phyloP scores from a whole-genome alignment of 164 flowering plant genomes.

The Aristolochia fimbriata region DNA sequence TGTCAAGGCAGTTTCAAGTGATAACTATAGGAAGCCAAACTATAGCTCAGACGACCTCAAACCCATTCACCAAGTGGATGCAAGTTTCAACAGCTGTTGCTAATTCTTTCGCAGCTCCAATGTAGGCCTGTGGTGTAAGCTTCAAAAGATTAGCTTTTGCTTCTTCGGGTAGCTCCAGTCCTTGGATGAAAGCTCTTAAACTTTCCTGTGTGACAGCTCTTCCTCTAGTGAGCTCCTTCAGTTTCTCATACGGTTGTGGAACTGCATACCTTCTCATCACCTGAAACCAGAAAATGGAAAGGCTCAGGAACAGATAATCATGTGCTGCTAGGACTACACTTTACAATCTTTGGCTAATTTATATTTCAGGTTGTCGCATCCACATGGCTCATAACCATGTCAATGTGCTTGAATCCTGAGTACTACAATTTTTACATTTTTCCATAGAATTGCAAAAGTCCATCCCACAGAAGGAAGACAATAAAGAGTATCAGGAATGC shows the following conservation, averaged over 20 bases:
- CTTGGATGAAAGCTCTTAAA: conserved; percentile 54
- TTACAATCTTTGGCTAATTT: too few species aligned
- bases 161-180: conserved; percentile 61
- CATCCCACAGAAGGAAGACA: not conserved
- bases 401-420: too few species aligned
- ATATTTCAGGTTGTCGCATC: too few species aligned
- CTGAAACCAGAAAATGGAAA: conserved; percentile 18
- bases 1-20: too few species aligned
- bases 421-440: not conserved
- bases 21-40: too few species aligned
- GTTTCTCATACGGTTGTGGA: conserved; percentile 95
- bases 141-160: conserved; percentile 53
- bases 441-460: not conserved
- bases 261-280: conserved; percentile 93
- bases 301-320: not conserved
- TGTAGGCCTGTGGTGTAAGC: conserved; percentile 63
- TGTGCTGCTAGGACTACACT: too few species aligned
- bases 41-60: not conserved
- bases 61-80: conserved; percentile 20
- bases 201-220: conserved; percentile 68
- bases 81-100: conserved; percentile 35
- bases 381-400: too few species aligned
- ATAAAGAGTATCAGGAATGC: not conserved
- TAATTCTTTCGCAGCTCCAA: conserved; percentile 63
- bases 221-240: conserved; percentile 91